Percentiles rank a stretch among this genome's conserved stretches.
Evolutionary conservation across 129 eudicot genomes (phyloP).

Genomic region (Centella asiatica): DNA sequence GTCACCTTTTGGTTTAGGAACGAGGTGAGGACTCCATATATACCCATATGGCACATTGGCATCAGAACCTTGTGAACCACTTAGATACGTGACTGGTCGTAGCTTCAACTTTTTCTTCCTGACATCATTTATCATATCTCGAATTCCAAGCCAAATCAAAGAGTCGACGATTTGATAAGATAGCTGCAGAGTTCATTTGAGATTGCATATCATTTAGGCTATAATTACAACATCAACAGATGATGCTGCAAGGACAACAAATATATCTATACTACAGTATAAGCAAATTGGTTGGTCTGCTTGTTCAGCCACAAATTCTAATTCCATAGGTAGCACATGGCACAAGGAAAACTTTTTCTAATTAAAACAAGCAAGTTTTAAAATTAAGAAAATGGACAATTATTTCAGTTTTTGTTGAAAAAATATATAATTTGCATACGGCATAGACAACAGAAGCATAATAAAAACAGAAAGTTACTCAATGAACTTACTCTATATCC

Average conservation of each 20-base stretch:
- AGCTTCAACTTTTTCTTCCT: slow-evolving; percentile 87
- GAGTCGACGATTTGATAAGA: slow-evolving; percentile 98
- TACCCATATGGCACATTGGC: slow-evolving; percentile 84
- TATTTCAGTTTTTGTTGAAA: neutral
- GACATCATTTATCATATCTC: slow-evolving; percentile 94
- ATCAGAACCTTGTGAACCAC: slow-evolving; percentile 94
- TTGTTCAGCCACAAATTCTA: neutral
- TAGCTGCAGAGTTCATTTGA: slow-evolving; percentile 50
- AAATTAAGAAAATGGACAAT: neutral
- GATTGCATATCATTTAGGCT: neutral
- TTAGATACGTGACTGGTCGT: slow-evolving; percentile 89
- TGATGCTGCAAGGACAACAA: neutral
- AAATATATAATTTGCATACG: neutral
- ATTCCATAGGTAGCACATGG: neutral
- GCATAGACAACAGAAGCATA: neutral
- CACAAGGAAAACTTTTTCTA: neutral
- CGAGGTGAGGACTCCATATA: slow-evolving; percentile 99
- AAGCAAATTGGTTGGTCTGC: neutral
- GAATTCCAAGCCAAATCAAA: slow-evolving; percentile 93
- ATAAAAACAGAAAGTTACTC: neutral
- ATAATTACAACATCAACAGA: neutral
- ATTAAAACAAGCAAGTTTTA: too few species aligned
- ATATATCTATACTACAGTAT: neutral
- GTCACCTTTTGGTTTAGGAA: slow-evolving; percentile 97
- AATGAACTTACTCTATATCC: slow-evolving; percentile 82